These are phyloP conservation scores for Trichoderma simmonsii DNA, from an alignment of 2,329 filamentous ascomycete species.

Conservation along the genomic window DNA sequence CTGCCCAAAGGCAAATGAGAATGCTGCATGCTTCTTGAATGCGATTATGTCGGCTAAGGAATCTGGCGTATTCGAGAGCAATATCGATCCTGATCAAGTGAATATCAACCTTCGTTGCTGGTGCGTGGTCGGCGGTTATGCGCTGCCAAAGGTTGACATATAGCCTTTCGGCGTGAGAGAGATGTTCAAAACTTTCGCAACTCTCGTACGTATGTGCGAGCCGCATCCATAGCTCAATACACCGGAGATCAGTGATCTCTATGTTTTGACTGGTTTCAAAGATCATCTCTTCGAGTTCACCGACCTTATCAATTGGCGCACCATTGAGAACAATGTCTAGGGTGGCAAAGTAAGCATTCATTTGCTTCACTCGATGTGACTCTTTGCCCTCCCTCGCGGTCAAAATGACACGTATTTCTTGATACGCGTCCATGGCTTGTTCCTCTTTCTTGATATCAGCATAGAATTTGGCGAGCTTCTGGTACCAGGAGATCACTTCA, in stretches of 20 bases:
- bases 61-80: conserved; percentile 37
- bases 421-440: background rate
- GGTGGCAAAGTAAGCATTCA: conserved; percentile 33
- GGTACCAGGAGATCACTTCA: background rate
- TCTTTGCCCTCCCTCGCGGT: background rate
- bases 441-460: background rate
- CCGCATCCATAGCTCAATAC: conserved; percentile 35
- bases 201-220: conserved; percentile 35
- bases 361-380: conserved; percentile 23
- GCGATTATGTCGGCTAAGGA: conserved; percentile 32
- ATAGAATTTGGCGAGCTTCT: background rate
- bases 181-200: conserved; percentile 26
- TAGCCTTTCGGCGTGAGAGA: conserved; percentile 36
- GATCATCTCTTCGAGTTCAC: conserved; percentile 34
- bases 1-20: conserved; percentile 40
- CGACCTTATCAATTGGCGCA: conserved; percentile 26
- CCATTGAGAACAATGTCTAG: conserved; percentile 35
- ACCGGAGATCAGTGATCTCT: conserved; percentile 32
- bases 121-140: conserved; percentile 33
- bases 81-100: conserved; percentile 39
- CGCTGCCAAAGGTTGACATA: conserved; percentile 40
- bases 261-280: conserved; percentile 33
- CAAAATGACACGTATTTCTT: background rate
- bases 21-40: conserved; percentile 38
- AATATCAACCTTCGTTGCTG: conserved; percentile 31